phyloP scores from a whole-genome alignment of 495 filamentous ascomycete species.

The Geoglossum glabrum region DNA sequence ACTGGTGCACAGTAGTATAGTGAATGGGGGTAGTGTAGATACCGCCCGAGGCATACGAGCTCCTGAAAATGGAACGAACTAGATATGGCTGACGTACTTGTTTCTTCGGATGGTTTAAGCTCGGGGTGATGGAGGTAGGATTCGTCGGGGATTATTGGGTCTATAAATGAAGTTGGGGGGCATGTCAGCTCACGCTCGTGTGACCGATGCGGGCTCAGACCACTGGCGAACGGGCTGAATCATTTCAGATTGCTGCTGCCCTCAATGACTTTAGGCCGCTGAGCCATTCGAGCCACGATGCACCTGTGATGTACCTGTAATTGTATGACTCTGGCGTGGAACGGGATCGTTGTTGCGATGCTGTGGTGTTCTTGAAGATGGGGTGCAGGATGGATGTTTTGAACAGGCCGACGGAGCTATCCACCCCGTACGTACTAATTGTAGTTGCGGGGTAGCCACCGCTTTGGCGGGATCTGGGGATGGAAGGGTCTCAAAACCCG shows the following conservation, averaged over 20 bases:
- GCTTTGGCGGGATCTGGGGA: not conserved
- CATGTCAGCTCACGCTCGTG: not conserved
- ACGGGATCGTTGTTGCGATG: not conserved
- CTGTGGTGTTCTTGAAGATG: not conserved
- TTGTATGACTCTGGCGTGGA: not conserved
- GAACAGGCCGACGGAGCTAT: not conserved
- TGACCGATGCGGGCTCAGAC: not conserved
- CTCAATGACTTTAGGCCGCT: not conserved
- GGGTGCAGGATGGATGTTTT: not conserved
- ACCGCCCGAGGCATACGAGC: not conserved
- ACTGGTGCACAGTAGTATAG: not conserved
- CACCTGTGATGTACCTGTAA: not conserved
- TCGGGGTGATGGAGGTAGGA: not conserved
- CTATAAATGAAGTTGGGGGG: not conserved
- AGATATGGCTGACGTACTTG: not conserved
- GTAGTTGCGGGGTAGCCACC: constrained; percentile 1
- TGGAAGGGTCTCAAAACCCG: not conserved
- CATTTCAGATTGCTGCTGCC: not conserved
- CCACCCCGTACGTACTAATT: no score
- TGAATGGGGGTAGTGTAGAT: not conserved
- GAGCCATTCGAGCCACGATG: not conserved
- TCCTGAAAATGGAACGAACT: not conserved
- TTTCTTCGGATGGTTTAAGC: not conserved
- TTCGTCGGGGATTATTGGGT: not conserved
- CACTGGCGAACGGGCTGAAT: not conserved